Evolutionary conservation across 2,329 filamentous ascomycete genomes (phyloP).

Genomic region (Cylindrodendrum hubeiense): DNA sequence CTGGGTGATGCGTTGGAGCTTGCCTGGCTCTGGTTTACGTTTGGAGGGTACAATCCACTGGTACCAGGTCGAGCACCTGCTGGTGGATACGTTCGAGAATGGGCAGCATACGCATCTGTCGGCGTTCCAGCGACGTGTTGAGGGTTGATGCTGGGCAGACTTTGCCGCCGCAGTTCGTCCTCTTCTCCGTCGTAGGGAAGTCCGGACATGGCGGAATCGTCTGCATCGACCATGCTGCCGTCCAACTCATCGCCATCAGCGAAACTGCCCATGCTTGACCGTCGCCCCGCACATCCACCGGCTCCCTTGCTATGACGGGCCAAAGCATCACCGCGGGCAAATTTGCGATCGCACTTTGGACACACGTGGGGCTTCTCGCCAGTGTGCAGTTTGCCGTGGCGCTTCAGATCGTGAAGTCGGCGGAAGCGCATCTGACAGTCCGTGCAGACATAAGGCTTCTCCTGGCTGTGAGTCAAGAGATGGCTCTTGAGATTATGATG

Average conservation of each 20-base stretch:
- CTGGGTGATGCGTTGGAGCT: constrained; percentile 68
- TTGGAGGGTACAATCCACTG: constrained; percentile 73
- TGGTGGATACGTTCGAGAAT: constrained; percentile 85
- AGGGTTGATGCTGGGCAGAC: constrained; percentile 80
- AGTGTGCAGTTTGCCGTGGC: constrained; percentile 96
- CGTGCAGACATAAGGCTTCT: constrained; percentile 95
- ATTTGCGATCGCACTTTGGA: constrained; percentile 92
- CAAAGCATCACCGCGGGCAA: constrained; percentile 93
- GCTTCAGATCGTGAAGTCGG: constrained; percentile 92
- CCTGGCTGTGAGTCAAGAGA: constrained; percentile 95
- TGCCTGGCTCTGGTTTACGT: constrained; percentile 66
- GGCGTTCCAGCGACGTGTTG: constrained; percentile 72
- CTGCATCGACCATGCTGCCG: constrained; percentile 60
- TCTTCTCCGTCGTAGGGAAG: constrained; percentile 72
- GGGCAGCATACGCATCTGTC: constrained; percentile 65
- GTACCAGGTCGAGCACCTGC: constrained; percentile 66
- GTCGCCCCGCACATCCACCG: constrained; percentile 91
- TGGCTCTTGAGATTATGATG: constrained; percentile 99
- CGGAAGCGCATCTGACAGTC: constrained; percentile 95
- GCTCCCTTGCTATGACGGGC: constrained; percentile 96
- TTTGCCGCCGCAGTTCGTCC: constrained; percentile 73
- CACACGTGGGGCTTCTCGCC: constrained; percentile 96
- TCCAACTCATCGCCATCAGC: constrained; percentile 81
- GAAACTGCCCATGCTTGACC: constrained; percentile 87
- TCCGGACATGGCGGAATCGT: constrained; percentile 69